Base-by-base conservation (phyloP, 768 basidiomycete species). In the Termitomyces bulborhizus region DNA sequence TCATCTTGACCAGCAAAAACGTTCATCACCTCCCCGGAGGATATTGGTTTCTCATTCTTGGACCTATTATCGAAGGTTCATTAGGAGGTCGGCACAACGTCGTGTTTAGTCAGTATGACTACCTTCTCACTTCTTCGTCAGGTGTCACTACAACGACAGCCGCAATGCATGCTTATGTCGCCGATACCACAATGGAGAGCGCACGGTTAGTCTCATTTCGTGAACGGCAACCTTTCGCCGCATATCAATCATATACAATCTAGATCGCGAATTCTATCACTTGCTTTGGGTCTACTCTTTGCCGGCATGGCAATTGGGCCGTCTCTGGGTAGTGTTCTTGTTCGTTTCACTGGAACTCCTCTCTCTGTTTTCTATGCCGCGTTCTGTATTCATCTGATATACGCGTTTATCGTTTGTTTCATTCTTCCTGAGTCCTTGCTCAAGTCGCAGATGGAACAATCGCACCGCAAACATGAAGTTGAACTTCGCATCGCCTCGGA, bases 341-440 rank as follows among this genome's bases (percentile, higher is more conserved):
- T 93, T 63, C 78, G 71, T 36, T 61, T 68, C 24, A 88, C 85
- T 0, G 78, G 76, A 5, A 69, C 72, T 15, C 62, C 79, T 9
- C 67, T 90, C 18, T 80, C 81, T 0, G 83, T 90, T 16, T 94
- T 94, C 73, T 94, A 90, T 67, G 61, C 84, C 45, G 79, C 86
- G 8, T 66, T 74, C 4, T 58, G 64, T 8, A 56, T 83, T 6
- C 84, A 88, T 58, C 24, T 75, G 24, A 7, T 82, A 44, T 83
- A 80, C 60, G 66, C 78, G 1, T 46, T 76, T 41, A 60, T 84
- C 46, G 63, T 82, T 27, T 77, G 82, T 68, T 69, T 85, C 55
- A 27, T 90, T 57, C 63, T 95, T 46, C 93, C 93, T 0, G 93
- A 97, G 68, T 90, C 91, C 0, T 75, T 93, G 1, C 80, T 85